These are phyloP conservation scores for Cryphonectria japonica DNA, from an alignment of 2,329 filamentous ascomycete genomes.

Conservation along the genomic window DNA sequence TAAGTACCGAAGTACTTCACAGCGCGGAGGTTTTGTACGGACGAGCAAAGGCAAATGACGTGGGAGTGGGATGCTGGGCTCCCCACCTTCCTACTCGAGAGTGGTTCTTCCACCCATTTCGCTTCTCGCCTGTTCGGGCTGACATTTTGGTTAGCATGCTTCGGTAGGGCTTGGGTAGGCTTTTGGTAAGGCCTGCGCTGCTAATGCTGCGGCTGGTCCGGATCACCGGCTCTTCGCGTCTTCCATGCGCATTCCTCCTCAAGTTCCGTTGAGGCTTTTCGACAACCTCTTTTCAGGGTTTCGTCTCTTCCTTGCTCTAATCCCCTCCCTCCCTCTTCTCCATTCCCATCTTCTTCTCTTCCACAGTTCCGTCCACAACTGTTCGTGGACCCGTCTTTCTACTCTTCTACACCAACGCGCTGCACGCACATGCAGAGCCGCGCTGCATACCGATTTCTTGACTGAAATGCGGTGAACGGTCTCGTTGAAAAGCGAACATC, in stretches of 20 bases:
- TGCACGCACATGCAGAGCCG: background rate
- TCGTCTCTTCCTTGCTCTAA: background rate
- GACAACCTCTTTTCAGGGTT: background rate
- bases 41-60: background rate
- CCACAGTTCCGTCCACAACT: too few relatives aligned
- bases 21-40: background rate
- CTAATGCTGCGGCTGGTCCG: conserved; percentile 4
- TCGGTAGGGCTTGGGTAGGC: background rate
- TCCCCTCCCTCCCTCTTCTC: background rate
- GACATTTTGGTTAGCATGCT: background rate
- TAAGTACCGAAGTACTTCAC: background rate
- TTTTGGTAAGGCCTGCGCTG: background rate
- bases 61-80: background rate
- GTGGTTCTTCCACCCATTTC: background rate
- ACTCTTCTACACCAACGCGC: background rate
- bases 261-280: background rate
- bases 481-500: background rate
- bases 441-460: conserved; percentile 27
- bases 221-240: background rate
- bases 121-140: background rate
- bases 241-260: background rate
- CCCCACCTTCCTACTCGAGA: conserved; percentile 15
- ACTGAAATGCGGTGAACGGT: conserved; percentile 28
- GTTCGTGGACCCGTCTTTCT: background rate
- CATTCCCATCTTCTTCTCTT: background rate